Evolutionary conservation across 1,284 basidiomycete species (phyloP).

Genomic region (Ganoderma sinense): DNA sequence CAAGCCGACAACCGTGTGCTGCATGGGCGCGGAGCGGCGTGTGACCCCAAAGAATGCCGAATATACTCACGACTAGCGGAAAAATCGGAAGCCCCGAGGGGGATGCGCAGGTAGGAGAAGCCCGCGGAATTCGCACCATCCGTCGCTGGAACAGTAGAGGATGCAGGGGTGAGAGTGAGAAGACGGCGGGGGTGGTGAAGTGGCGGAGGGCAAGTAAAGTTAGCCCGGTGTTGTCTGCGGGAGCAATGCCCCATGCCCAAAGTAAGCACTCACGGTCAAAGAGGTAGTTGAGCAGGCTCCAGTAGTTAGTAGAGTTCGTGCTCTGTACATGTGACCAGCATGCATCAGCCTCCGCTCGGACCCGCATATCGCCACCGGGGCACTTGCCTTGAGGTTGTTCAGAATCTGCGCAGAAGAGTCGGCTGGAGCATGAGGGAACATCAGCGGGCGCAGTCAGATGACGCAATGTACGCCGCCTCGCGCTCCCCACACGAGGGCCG

Average conservation of each 20-base stretch:
- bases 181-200: background rate
- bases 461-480: slow-evolving; percentile 11
- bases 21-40: background rate
- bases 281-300: slow-evolving; percentile 51
- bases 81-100: slow-evolving; percentile 60
- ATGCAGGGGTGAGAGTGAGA: background rate
- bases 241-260: slow-evolving; percentile 9
- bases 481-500: background rate
- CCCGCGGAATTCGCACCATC: slow-evolving; percentile 55
- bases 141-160: slow-evolving; percentile 42
- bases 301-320: slow-evolving; percentile 50
- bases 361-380: slow-evolving; percentile 7
- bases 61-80: slow-evolving; percentile 33
- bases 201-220: background rate
- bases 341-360: background rate
- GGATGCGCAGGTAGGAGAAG: slow-evolving; percentile 55
- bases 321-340: slow-evolving; percentile 35
- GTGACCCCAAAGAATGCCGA: background rate
- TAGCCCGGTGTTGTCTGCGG: background rate
- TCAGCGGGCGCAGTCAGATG: slow-evolving; percentile 11
- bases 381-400: slow-evolving; percentile 51
- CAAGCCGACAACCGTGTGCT: slow-evolving; percentile 8
- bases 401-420: slow-evolving; percentile 58
- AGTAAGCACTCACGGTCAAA: slow-evolving; percentile 48
- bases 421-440: slow-evolving; percentile 38